Conservation (phyloP, 179 eudicot species). For the Carnegiea gigantea region DNA sequence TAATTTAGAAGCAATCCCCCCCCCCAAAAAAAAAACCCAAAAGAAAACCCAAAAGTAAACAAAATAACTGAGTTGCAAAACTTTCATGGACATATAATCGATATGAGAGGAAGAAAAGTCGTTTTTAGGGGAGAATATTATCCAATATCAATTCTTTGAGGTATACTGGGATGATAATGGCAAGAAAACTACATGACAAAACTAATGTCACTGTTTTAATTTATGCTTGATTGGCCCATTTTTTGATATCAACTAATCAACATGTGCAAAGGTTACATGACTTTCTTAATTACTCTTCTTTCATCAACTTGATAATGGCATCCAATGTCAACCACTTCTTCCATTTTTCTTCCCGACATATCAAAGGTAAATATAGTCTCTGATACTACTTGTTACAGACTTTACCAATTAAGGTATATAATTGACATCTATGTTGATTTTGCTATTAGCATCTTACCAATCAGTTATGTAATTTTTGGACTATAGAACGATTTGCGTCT, state of each 20-base stretch:
- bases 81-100: not conserved
- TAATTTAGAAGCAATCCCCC: too few relatives aligned
- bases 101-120: not conserved
- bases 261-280: not conserved
- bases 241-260: not conserved
- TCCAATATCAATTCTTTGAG: not conserved
- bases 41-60: too few relatives aligned
- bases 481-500: too few relatives aligned
- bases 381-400: too few relatives aligned
- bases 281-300: not conserved
- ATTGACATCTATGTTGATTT: too few relatives aligned
- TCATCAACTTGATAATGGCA: not conserved
- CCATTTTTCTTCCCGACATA: too few relatives aligned
- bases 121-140: not conserved
- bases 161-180: constrained; percentile 9
- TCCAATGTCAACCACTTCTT: not conserved
- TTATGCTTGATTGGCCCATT: constrained; percentile 16
- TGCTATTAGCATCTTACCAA: too few relatives aligned
- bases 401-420: too few relatives aligned
- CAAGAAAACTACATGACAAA: not conserved
- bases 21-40: too few relatives aligned
- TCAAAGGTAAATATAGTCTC: too few relatives aligned
- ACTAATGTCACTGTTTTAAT: not conserved
- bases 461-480: too few relatives aligned
- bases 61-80: not conserved